Evolutionary conservation across 2,329 filamentous ascomycete genomes (phyloP).

Genomic region (Alternaria postmessia): DNA sequence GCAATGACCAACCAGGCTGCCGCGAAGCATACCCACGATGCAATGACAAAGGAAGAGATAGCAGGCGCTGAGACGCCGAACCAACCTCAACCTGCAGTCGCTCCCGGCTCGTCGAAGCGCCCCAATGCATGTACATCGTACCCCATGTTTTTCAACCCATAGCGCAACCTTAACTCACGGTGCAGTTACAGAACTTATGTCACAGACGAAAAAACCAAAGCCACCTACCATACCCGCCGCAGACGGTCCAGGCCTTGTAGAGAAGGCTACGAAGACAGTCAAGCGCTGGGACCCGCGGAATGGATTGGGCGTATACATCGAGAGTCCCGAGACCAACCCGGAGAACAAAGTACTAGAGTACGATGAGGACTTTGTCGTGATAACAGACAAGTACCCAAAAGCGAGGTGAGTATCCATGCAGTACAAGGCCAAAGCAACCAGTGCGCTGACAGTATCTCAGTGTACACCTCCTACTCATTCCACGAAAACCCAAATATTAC

Average conservation of each 20-base stretch:
- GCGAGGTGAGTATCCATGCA: constrained; percentile 41
- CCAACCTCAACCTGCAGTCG: neutral
- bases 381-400: constrained; percentile 88
- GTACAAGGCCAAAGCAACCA: neutral
- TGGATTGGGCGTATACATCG: constrained; percentile 72
- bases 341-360: constrained; percentile 69
- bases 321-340: constrained; percentile 68
- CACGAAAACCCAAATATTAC: constrained; percentile 69
- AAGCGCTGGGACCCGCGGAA: constrained; percentile 58
- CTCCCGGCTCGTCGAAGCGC: constrained; percentile 30
- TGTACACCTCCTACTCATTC: constrained; percentile 87
- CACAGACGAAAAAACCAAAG: constrained; percentile 50
- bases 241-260: constrained; percentile 14
- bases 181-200: constrained; percentile 59
- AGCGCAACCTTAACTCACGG: constrained; percentile 31
- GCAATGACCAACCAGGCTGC: neutral
- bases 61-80: constrained; percentile 20
- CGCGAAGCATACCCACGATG: constrained; percentile 21
- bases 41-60: constrained; percentile 34
- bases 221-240: constrained; percentile 18
- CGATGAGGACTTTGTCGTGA: constrained; percentile 74
- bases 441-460: constrained; percentile 53
- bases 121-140: constrained; percentile 50
- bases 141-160: neutral
- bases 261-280: constrained; percentile 21